These are phyloP conservation scores for Cyclospora cayetanensis DNA, from an alignment of 169 alveolate species.

Conservation along the genomic window DNA sequence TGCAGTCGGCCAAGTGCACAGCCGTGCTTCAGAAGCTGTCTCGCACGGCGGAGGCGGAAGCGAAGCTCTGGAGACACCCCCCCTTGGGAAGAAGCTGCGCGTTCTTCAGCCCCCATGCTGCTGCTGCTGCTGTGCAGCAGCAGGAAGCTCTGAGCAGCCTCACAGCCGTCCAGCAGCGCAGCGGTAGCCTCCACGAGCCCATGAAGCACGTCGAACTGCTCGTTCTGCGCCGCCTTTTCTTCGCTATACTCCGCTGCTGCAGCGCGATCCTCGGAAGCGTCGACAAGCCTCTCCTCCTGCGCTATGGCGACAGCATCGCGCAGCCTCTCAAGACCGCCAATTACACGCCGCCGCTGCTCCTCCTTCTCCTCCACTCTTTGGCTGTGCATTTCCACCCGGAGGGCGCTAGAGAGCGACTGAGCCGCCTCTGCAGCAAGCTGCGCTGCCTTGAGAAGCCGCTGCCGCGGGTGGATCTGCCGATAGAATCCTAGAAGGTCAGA, in stretches of 20 bases:
- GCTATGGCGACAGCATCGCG: neutral
- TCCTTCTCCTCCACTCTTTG: neutral
- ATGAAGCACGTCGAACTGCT: slow-evolving; percentile 20
- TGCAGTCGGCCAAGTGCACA: slow-evolving; percentile 1
- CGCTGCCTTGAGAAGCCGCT: neutral
- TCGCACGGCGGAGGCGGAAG: slow-evolving; percentile 17
- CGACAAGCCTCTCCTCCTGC: neutral
- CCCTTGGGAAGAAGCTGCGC: neutral
- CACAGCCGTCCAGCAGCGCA: slow-evolving; percentile 40
- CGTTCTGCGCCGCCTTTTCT: neutral
- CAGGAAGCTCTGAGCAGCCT: neutral
- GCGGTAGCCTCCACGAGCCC: slow-evolving; percentile 26
- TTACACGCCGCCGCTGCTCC: neutral
- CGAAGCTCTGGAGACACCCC: neutral
- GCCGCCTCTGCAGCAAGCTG: neutral
- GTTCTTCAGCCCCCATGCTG: neutral
- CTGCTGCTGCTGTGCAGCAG: neutral
- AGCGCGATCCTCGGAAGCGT: neutral
- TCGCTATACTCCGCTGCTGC: neutral
- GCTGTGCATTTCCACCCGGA: neutral
- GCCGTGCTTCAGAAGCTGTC: slow-evolving; percentile 37
- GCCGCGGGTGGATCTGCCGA: slow-evolving; percentile 66
- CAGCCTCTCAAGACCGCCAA: neutral
- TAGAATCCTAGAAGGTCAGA: slow-evolving; percentile 79
- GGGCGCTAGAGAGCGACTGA: neutral